These are phyloP conservation scores for Backusella australiensis DNA, from an alignment of 192 early-diverging fungal genomes.

Conservation along the genomic window DNA sequence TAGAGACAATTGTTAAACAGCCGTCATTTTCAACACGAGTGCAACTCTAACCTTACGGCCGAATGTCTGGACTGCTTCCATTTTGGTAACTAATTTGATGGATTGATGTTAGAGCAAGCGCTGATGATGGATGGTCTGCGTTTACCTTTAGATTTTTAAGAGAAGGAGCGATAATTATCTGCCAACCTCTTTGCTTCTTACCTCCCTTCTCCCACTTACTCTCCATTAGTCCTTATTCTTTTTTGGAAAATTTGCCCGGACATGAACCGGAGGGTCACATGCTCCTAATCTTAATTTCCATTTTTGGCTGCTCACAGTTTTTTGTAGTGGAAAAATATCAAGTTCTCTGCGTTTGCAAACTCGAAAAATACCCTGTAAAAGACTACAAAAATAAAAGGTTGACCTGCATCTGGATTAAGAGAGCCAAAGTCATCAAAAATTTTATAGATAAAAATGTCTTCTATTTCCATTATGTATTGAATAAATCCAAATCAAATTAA, in stretches of 20 bases:
- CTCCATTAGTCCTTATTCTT: neutral
- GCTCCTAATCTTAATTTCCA: neutral
- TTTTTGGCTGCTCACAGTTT: neutral
- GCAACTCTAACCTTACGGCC: conserved; percentile 64
- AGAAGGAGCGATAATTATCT: conserved; percentile 6
- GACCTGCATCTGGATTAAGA: too few relatives aligned
- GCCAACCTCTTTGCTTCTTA: neutral
- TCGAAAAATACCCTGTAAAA: too few relatives aligned
- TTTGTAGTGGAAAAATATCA: too few relatives aligned
- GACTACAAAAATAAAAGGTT: too few relatives aligned
- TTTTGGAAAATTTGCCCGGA: neutral
- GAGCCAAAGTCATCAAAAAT: too few relatives aligned
- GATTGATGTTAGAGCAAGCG: neutral
- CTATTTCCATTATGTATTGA: too few relatives aligned
- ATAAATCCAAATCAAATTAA: too few relatives aligned
- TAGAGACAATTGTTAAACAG: neutral
- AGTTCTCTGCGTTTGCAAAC: too few relatives aligned
- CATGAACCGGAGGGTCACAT: neutral
- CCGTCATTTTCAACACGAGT: neutral
- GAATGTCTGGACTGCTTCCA: conserved; percentile 75
- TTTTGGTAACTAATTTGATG: conserved; percentile 14
- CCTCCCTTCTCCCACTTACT: neutral
- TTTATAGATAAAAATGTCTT: too few relatives aligned
- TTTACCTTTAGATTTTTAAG: conserved; percentile 4
- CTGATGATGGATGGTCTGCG: neutral